Base-by-base conservation (phyloP, 371 early-diverging fungal genomes). In the Caulochytrium protostelioides region DNA sequence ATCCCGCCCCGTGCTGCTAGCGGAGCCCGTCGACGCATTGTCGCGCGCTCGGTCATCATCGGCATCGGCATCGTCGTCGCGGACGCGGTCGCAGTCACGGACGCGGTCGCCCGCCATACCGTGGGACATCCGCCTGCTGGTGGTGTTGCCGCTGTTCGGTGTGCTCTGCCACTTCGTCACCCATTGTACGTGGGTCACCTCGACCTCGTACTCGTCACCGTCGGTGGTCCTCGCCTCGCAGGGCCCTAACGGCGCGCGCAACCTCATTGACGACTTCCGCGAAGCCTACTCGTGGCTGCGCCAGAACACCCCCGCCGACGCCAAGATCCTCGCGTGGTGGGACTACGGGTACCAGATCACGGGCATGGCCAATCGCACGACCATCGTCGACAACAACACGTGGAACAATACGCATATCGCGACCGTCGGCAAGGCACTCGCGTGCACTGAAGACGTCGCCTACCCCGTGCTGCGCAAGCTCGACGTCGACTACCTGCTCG, bases 391-490 rank as follows among this genome's bases (percentile, higher is more conserved):
- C 61, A 98, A 98, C 74, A 98, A 98, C 56, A 98, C 98, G 1
- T 97, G 97, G 95, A 98, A 98, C 70, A 97, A 95, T 65, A 91
- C 94, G 2, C 95, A 95, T 46, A 98, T 98, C 52, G 95, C 97
- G 7, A 94, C 97, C 0, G 97, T 97, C 9, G 97, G 97, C 27
- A 77, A 76, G 45, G 86, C 84, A 32, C 74, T 98, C 79, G 69
- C 91, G 0, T 75, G 76, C 18, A 56, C 71, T 19, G 97, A 98
- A 52, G 82, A 84, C 15, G 79, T 74, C 6, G 68, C 90, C 0
- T 92, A 91, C 47, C 73, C 76, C 37, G 67, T 90, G 20, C 76
- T 94, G 60, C 71, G 76, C 18, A 62, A 70, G 34, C 87, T 76
- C 43, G 94, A 97, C 59, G 94, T 95, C 6, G 80, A 82, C 47